Base-by-base conservation (phyloP, 2,329 filamentous ascomycete genomes). In the Verticillium alfalfae region DNA sequence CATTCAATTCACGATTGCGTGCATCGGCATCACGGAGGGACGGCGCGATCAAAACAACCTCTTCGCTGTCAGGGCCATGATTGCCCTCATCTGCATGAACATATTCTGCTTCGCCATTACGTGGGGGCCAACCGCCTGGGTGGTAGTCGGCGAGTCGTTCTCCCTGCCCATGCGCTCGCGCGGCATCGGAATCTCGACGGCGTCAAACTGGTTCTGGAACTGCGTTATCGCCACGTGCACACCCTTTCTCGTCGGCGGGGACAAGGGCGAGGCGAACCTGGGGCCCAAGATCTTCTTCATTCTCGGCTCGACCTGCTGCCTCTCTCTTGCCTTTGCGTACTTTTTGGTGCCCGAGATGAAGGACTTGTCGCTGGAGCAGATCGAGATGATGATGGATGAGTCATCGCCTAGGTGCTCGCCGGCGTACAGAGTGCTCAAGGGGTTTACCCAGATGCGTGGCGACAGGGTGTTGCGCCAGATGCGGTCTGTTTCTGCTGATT, bases 21-120 rank as follows among this genome's bases (percentile, higher is more conserved):
- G 88, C 62, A 67, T 85, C 31, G 82, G 81, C 68, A 80, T 78
- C 18, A 38, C 56, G 8, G 22, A 36, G 56, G 56, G 56, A 3
- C 67, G 75, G 81, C 63, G 34, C 62, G 31, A 59, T 59, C 13
- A 75, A 75, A n/a, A 70, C 15, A 68, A 68, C 41, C 82, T 85
- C 49, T 52, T 52, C 18, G 45, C 45, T 18, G 45, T 52, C 18
- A 22, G 45, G 12, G 18, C 45, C 45, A 84, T 89, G 78, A 90
- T 92, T 67, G 85, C 88, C 60, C 91, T 92, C 78, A 91, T 91
- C 72, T 89, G 86, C 77, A 84, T 93, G 77, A 90, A 90, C 81
- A 91, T 93, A 76, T 87, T 89, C 79, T 91, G 89, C 84, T 93
- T 92, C 74, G 89, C 89, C 59, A 82, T 81, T 22, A 92, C 89